These are phyloP conservation scores for Pelargonium fulgidum DNA, from an alignment of 441 rosid species.

Conservation along the genomic window DNA sequence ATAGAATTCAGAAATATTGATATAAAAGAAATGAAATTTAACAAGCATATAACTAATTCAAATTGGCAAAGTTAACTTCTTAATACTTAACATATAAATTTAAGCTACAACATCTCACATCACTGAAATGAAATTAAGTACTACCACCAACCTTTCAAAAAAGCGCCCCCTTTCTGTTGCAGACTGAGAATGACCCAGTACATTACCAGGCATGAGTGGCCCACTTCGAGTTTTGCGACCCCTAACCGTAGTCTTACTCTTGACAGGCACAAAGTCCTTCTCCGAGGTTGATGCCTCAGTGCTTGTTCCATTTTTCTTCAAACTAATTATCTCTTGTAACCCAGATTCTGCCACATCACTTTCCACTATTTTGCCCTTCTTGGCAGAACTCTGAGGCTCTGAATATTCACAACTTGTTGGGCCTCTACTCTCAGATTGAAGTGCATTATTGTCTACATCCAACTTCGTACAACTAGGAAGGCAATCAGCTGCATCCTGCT, in stretches of 20 bases:
- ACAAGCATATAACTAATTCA: neutral
- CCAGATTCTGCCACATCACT: constrained; percentile 34
- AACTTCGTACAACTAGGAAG: constrained; percentile 28
- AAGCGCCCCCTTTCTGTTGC: constrained; percentile 48
- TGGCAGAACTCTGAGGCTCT: constrained; percentile 32
- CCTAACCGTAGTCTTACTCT: constrained; percentile 39
- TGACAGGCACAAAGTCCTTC: constrained; percentile 39
- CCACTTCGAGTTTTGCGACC: constrained; percentile 83
- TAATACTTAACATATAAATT: neutral
- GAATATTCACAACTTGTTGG: constrained; percentile 27
- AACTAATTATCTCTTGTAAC: constrained; percentile 32
- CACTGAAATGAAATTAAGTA: neutral
- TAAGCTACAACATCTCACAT: neutral
- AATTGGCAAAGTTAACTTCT: neutral
- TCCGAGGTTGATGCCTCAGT: constrained; percentile 55
- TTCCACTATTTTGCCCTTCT: constrained; percentile 46
- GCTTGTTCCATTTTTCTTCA: constrained; percentile 38
- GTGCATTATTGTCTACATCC: constrained; percentile 27
- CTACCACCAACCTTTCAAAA: constrained; percentile 53
- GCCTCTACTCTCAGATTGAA: constrained; percentile 33
- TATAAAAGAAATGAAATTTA: neutral
- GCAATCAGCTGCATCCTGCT: constrained; percentile 33
- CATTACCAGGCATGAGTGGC: constrained; percentile 62
- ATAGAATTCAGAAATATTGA: neutral
- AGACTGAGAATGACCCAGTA: constrained; percentile 40